phyloP scores from a whole-genome alignment of 495 filamentous ascomycete genomes.

The Trichoderma erinaceum region DNA sequence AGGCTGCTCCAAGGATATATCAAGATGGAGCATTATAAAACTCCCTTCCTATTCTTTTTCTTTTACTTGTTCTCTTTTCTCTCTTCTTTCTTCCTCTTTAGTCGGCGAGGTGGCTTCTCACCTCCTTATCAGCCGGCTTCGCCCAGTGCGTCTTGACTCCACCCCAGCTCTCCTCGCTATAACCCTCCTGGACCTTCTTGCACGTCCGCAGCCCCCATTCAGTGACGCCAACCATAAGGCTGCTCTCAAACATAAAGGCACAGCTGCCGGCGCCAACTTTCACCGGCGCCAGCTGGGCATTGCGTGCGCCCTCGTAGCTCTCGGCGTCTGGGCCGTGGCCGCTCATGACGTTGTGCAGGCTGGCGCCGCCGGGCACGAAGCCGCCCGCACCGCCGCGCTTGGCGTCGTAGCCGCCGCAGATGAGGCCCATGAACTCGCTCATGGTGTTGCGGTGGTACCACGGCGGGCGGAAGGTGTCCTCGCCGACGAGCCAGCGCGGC shows the following conservation, averaged over 20 bases:
- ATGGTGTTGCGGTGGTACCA: conserved; percentile 83
- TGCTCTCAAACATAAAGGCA: conserved; percentile 65
- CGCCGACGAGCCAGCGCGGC: conserved; percentile 70
- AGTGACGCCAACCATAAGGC: conserved; percentile 82
- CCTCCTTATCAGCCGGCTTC: conserved; percentile 41
- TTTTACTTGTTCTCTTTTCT: neutral
- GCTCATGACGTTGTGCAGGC: conserved; percentile 54
- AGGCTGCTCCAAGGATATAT: neutral
- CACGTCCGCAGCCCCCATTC: conserved; percentile 85
- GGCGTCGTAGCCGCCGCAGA: conserved; percentile 56
- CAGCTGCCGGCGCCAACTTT: conserved; percentile 54
- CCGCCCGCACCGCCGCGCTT: conserved; percentile 44
- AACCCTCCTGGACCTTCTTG: conserved; percentile 74
- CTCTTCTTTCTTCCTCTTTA: neutral
- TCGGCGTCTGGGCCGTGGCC: conserved; percentile 56
- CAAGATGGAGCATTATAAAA: neutral
- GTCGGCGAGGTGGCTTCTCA: conserved; percentile 23
- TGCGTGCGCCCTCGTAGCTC: conserved; percentile 57
- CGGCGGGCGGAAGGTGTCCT: conserved; percentile 75
- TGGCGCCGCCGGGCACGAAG: conserved; percentile 55
- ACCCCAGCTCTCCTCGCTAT: conserved; percentile 82
- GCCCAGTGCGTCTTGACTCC: conserved; percentile 72
- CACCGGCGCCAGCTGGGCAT: conserved; percentile 47
- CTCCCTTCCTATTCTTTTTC: neutral
- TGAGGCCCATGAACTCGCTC: conserved; percentile 78